A percentile compares a stretch with the other conserved stretches of the same genome.
phyloP scores from a whole-genome alignment of 306 rosid species.

The Erythrophleum fordii region DNA sequence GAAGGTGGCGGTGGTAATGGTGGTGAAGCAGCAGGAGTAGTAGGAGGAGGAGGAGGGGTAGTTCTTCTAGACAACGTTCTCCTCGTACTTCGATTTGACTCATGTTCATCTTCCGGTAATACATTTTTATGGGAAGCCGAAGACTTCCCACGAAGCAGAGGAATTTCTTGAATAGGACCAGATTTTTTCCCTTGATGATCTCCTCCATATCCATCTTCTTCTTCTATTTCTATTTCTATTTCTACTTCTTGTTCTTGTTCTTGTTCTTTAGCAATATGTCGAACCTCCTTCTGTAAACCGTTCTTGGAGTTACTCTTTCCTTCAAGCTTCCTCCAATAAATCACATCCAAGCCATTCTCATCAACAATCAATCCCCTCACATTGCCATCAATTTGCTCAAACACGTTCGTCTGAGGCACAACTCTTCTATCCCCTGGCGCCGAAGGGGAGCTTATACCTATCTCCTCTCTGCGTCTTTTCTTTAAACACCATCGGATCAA shows the following conservation, averaged over 20 bases:
- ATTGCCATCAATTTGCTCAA: slow-evolving; percentile 56
- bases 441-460: neutral
- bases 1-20: slow-evolving; percentile 5
- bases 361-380: slow-evolving; percentile 77
- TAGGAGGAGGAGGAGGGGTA: neutral
- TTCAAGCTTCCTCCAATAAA: slow-evolving; percentile 86
- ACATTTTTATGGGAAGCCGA: slow-evolving; percentile 64
- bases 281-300: slow-evolving; percentile 42
- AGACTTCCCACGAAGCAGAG: slow-evolving; percentile 80
- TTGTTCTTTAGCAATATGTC: slow-evolving; percentile 4
- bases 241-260: slow-evolving; percentile 40
- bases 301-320: slow-evolving; percentile 44
- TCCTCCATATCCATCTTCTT: slow-evolving; percentile 27
- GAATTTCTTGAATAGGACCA: slow-evolving; percentile 57
- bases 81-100: slow-evolving; percentile 37
- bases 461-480: slow-evolving; percentile 45
- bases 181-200: slow-evolving; percentile 32
- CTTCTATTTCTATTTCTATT: slow-evolving; percentile 12
- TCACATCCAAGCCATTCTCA: slow-evolving; percentile 92
- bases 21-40: neutral
- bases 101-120: slow-evolving; percentile 39
- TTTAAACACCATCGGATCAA: slow-evolving; percentile 40
- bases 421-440: slow-evolving; percentile 42
- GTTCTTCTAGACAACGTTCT: slow-evolving; percentile 12
- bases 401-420: slow-evolving; percentile 40